Evolutionary conservation across 441 rosid genomes (phyloP), one percentile per base, ranked within the genome.

Genomic region (Corymbia calophylla): DNA sequence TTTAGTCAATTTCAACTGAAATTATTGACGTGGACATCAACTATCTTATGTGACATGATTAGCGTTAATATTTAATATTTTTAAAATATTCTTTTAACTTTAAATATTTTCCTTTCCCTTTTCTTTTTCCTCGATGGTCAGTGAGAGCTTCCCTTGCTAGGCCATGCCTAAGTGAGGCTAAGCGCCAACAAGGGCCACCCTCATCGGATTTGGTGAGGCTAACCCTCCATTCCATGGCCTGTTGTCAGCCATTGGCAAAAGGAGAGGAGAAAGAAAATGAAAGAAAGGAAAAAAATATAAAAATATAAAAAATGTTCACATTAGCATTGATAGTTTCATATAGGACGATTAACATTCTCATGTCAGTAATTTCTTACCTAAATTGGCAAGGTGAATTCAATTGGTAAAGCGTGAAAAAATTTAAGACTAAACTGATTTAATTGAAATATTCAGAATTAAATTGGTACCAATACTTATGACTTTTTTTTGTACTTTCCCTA

Each of bases 1-100:
- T 58, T 58, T 1, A 25, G n/a, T 11, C 2, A 25, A 25, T 58
- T 23, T 58, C 25, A 0, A 29, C 3, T 6, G 1, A 0, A 25
- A 10, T 58, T 25, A 0, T 58, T 58, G 3, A 58, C 2, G 5
- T 58, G 1, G 14, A 58, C 5, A 12, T 13, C 7, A 2, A 58
- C 9, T 12, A 58, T 58, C n/a, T 6, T 58, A 58, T 25, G 12
- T 10, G 4, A 3, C 25, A 58, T 10, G 13, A 5, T 4, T 56
- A 6, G 29, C 1, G 2, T 58, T 58, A 4, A 56, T 1, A 4
- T 23, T 23, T 10, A 5, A 8, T 2, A 55, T 23, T 23, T 55
- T 5, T 53, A 51, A 51, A 51, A 53, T 21, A 23, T 3, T 56
- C 6, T 19, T 55, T 7, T 3, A 8, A 48, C 23, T 21, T 56